A percentile compares a stretch with the other conserved stretches of the same genome.
Evolutionary conservation across 768 basidiomycete species (phyloP).

Genomic region (Leccinum broughii): DNA sequence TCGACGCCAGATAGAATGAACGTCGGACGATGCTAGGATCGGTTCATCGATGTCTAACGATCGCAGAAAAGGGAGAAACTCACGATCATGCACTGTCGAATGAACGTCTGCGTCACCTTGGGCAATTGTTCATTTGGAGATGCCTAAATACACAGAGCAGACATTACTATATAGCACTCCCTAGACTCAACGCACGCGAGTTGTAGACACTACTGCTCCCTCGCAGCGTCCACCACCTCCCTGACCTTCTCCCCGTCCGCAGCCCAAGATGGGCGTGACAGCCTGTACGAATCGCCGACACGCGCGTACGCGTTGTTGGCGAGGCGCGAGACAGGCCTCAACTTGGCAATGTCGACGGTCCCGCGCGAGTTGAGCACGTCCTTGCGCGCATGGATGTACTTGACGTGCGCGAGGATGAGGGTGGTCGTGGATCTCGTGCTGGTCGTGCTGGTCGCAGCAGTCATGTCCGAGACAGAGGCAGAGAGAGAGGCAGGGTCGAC

Average conservation of each 20-base stretch:
- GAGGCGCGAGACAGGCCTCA: neutral
- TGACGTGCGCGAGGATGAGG: neutral
- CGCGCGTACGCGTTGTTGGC: neutral
- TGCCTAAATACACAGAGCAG: too few species aligned
- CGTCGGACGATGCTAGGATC: slow-evolving; percentile 74
- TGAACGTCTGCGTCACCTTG: slow-evolving; percentile 89
- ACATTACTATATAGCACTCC: too few species aligned
- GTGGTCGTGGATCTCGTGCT: neutral
- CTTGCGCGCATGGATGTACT: neutral
- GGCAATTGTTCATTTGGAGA: slow-evolving; percentile 43
- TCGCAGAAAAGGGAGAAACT: slow-evolving; percentile 26
- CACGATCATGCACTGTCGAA: slow-evolving; percentile 87
- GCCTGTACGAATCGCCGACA: neutral
- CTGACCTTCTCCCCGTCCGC: neutral
- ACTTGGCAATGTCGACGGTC: neutral
- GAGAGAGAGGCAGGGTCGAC: neutral
- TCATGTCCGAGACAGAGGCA: neutral
- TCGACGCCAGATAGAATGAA: slow-evolving; percentile 77
- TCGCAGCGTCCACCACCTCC: neutral
- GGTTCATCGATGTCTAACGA: slow-evolving; percentile 19
- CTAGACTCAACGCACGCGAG: too few species aligned
- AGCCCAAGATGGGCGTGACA: neutral
- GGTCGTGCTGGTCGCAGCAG: too few species aligned
- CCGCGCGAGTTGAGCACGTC: neutral
- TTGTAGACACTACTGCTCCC: too few species aligned